phyloP scores from a whole-genome alignment of 2,329 filamentous ascomycete species.

The Xylaria sp. region DNA sequence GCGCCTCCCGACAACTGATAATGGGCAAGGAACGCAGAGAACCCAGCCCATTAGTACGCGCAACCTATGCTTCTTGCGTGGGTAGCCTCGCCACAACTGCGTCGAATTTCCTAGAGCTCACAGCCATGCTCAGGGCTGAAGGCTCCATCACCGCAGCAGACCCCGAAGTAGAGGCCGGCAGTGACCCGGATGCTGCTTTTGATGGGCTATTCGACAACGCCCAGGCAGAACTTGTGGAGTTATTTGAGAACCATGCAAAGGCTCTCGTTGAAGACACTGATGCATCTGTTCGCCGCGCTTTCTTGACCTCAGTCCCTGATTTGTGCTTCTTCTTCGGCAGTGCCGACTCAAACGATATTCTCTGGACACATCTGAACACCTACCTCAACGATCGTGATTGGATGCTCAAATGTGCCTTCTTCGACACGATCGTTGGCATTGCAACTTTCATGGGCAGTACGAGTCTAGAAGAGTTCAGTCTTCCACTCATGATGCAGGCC shows the following conservation, averaged over 20 bases:
- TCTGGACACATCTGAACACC: conserved; percentile 91
- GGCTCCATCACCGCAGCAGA: conserved; percentile 73
- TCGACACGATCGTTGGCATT: conserved; percentile 90
- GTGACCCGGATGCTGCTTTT: conserved; percentile 62
- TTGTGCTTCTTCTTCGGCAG: conserved; percentile 94
- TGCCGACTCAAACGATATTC: conserved; percentile 88
- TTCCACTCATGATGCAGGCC: conserved; percentile 93
- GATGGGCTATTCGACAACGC: conserved; percentile 84
- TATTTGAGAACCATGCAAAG: conserved; percentile 86
- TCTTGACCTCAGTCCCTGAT: conserved; percentile 84
- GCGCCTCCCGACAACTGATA: conserved; percentile 34
- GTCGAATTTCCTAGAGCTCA: conserved; percentile 80
- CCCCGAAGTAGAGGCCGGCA: conserved; percentile 70
- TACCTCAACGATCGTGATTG: conserved; percentile 96
- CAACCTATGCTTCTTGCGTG: conserved; percentile 88
- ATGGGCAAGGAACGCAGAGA: conserved; percentile 39
- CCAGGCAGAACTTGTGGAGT: conserved; percentile 72
- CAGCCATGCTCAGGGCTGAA: conserved; percentile 79
- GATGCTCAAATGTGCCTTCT: conserved; percentile 94
- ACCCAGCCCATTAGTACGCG: conserved; percentile 68
- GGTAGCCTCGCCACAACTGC: conserved; percentile 84
- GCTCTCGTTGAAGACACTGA: conserved; percentile 82
- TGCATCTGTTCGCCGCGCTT: conserved; percentile 80
- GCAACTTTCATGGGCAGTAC: conserved; percentile 84
- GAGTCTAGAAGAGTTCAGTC: conserved; percentile 87